Evolutionary conservation across 108 stramenopile species (phyloP), one percentile per base, ranked within the genome.

Genomic region (Nannochloropsis salina): DNA sequence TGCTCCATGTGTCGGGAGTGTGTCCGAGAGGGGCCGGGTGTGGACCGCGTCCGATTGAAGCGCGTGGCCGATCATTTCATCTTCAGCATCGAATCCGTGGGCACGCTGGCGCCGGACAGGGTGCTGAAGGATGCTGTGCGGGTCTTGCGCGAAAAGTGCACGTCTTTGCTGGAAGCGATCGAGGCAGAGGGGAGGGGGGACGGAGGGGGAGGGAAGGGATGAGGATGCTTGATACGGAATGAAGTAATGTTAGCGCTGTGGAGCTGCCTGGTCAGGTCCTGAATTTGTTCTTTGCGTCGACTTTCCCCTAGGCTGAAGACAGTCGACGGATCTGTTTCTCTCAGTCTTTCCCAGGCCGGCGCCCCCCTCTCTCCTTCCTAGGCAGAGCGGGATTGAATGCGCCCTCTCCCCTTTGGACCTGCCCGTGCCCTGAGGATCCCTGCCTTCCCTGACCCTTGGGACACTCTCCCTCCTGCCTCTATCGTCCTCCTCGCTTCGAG

Each of bases 1-100:
- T 99, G 98, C 86, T 97, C 96, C 86, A 97, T 98, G 96, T 96
- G 94, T 22, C 91, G 97, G 15, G 97, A 98, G 88, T 98, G 93
- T 85, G 96, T 98, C 93, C 92, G 97, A 12, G 92, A 94, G 87
- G 92, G 93, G 0, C 87, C 85, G 15, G 91, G 90, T 90, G 90
- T 90, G 79, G 93, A 95, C 45, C 88, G 91, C 42, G 94, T 99
- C 43, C 87, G 90, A 43, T 96, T 99, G 86, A 92, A 90, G 41
- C 92, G 98, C 4, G 88, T 94, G 42, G 94, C 95, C 8, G 93
- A 98, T 89, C 98, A 98, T 86, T 99, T 98, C 89, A 96, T 98
- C 80, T 99, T 99, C 90, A 92, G 90, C 80, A 92, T 99, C 20
- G 99, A 99, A 90, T 93, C 94, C 86, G 94, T 95, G 21, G 97